These are phyloP conservation scores for Pharnaceum exiguum DNA, from an alignment of 148 eudicot genomes.

Conservation along the genomic window DNA sequence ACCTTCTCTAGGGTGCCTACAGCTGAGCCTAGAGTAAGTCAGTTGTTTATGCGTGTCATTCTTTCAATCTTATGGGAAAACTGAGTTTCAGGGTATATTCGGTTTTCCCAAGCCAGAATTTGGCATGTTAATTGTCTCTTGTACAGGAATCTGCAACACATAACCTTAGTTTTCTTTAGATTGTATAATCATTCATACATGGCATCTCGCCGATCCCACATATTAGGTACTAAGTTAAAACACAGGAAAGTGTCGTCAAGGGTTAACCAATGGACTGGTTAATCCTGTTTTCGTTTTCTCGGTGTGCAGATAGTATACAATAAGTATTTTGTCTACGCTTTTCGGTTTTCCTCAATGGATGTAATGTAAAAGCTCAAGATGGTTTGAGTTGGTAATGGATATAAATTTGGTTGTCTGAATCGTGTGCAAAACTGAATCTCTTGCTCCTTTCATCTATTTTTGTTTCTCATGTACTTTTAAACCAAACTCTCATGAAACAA, in stretches of 20 bases:
- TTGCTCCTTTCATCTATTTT: not conserved
- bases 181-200: conserved; percentile 58
- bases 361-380: conserved; percentile 39
- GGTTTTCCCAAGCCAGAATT: conserved; percentile 29
- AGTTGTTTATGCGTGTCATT: conserved; percentile 37
- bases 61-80: conserved; percentile 39
- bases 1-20: conserved; percentile 18
- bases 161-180: conserved; percentile 26
- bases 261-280: conserved; percentile 39
- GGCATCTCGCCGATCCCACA: conserved; percentile 55
- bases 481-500: not conserved
- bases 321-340: conserved; percentile 22
- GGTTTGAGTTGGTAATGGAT: conserved; percentile 24
- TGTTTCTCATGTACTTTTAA: no score
- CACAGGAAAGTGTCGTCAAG: conserved; percentile 30
- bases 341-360: conserved; percentile 12
- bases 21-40: conserved; percentile 28
- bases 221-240: conserved; percentile 25
- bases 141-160: conserved; percentile 50
- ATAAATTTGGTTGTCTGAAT: conserved; percentile 32
- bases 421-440: conserved; percentile 27
- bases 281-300: conserved; percentile 28
- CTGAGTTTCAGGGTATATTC: conserved; percentile 43
- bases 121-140: conserved; percentile 32
- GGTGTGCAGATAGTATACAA: conserved; percentile 51